Conservation (phyloP, 805 yeast genomes). For the Sungouiozyma ichnusensis region DNA sequence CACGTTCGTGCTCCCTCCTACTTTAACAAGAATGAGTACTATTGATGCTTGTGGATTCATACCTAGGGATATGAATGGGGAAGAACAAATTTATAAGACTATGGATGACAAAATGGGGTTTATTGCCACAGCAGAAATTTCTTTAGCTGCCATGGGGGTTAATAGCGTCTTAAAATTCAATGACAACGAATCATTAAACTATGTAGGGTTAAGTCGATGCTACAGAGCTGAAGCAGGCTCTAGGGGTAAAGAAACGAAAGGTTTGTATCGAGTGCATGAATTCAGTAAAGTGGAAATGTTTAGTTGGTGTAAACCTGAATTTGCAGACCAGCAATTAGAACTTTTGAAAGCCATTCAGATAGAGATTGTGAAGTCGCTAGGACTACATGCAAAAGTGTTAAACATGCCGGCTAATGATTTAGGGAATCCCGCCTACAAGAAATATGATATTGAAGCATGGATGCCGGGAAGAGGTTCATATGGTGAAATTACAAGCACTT, state of each 20-base stretch:
- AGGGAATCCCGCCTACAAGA: slow-evolving; percentile 88
- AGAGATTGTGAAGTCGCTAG: slow-evolving; percentile 52
- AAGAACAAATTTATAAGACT: slow-evolving; percentile 71
- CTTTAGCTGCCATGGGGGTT: slow-evolving; percentile 71
- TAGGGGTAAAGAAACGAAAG: slow-evolving; percentile 84
- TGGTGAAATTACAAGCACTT: slow-evolving; percentile 89
- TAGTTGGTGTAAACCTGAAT: slow-evolving; percentile 47
- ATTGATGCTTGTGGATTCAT: slow-evolving; percentile 88
- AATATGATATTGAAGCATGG: slow-evolving; percentile 93
- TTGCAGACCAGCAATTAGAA: slow-evolving; percentile 44
- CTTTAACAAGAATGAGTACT: slow-evolving; percentile 67
- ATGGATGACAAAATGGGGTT: slow-evolving; percentile 48
- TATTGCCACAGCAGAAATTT: slow-evolving; percentile 93
- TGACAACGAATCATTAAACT: slow-evolving; percentile 36
- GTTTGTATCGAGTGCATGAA: slow-evolving; percentile 90
- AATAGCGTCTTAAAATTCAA: slow-evolving; percentile 35
- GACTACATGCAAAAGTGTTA: slow-evolving; percentile 69
- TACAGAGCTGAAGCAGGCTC: slow-evolving; percentile 97
- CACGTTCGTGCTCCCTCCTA: slow-evolving; percentile 67
- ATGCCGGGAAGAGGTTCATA: slow-evolving; percentile 93
- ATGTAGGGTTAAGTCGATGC: slow-evolving; percentile 76
- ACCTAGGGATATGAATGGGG: slow-evolving; percentile 82
- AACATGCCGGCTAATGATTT: slow-evolving; percentile 85
- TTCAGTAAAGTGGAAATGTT: slow-evolving; percentile 91
- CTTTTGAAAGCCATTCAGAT: slow-evolving; percentile 55